A percentile compares a stretch with the other conserved stretches of the same genome.
phyloP scores from a whole-genome alignment of 306 rosid genomes.

The Pachyrhizus erosus region DNA sequence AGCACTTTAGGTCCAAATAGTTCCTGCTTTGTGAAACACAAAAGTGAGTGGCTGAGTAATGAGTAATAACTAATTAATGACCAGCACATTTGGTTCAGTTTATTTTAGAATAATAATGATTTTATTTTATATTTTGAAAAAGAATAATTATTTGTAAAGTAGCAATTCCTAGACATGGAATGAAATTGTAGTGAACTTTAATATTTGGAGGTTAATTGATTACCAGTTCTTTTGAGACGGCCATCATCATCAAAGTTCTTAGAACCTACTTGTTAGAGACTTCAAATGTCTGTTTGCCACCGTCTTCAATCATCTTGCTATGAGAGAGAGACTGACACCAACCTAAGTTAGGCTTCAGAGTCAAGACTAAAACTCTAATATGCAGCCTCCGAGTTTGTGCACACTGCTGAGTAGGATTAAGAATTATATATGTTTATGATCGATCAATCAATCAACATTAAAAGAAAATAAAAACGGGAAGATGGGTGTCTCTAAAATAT shows the following conservation, averaged over 20 bases:
- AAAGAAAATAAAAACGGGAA: not conserved
- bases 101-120: not conserved
- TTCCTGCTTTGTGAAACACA: slow-evolving; percentile 36
- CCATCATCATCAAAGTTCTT: slow-evolving; percentile 51
- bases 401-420: not conserved
- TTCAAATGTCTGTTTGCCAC: slow-evolving; percentile 31
- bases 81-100: not conserved
- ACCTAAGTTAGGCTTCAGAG: not conserved
- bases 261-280: slow-evolving; percentile 38
- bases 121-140: not conserved
- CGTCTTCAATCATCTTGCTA: slow-evolving; percentile 36
- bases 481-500: not conserved
- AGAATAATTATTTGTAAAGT: not conserved
- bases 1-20: slow-evolving; percentile 49
- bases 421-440: not conserved
- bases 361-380: not conserved
- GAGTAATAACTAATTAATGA: not conserved
- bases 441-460: not conserved
- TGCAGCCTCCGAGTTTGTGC: slow-evolving; percentile 9
- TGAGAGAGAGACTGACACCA: not conserved
- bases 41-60: not conserved
- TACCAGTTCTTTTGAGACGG: slow-evolving; percentile 52
- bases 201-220: not conserved
- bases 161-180: not conserved
- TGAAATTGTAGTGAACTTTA: not conserved